Percentiles rank a stretch among this genome's conserved stretches.
These are phyloP conservation scores for Erysimum cheiri DNA, from an alignment of 441 rosid genomes.

Conservation along the genomic window DNA sequence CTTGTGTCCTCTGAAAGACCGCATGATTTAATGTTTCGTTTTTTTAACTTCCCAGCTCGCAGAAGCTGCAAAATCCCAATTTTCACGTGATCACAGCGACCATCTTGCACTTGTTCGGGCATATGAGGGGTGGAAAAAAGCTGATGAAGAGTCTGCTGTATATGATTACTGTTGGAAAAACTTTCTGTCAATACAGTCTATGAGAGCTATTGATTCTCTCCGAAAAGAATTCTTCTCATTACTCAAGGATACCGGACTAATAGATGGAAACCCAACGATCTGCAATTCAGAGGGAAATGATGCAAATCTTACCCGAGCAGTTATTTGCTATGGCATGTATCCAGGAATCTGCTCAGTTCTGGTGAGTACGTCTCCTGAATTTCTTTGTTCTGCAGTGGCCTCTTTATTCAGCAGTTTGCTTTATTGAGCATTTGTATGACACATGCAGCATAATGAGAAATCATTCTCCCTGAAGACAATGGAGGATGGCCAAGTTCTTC, in stretches of 20 bases:
- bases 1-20: slow-evolving; percentile 25
- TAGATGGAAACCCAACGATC: slow-evolving; percentile 61
- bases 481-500: slow-evolving; percentile 95
- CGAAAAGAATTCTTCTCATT: slow-evolving; percentile 77
- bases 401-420: slow-evolving; percentile 21
- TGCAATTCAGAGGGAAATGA: slow-evolving; percentile 64
- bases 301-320: slow-evolving; percentile 69
- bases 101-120: slow-evolving; percentile 90
- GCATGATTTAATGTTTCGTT: slow-evolving; percentile 23
- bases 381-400: slow-evolving; percentile 9
- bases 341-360: slow-evolving; percentile 87
- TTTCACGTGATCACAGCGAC: slow-evolving; percentile 80
- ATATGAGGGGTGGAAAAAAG: slow-evolving; percentile 83
- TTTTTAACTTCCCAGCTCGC: slow-evolving; percentile 64
- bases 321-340: slow-evolving; percentile 84
- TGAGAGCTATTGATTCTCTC: slow-evolving; percentile 92
- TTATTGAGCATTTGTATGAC: slow-evolving; percentile 21
- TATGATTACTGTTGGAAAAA: slow-evolving; percentile 94
- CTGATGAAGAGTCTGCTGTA: slow-evolving; percentile 69
- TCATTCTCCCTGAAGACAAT: slow-evolving; percentile 86
- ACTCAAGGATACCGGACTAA: slow-evolving; percentile 74
- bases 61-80: slow-evolving; percentile 83
- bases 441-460: slow-evolving; percentile 72
- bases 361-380: slow-evolving; percentile 57
- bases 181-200: slow-evolving; percentile 79